phyloP scores from a whole-genome alignment of 164 flowering plant species.

The Litsea cubeba region DNA sequence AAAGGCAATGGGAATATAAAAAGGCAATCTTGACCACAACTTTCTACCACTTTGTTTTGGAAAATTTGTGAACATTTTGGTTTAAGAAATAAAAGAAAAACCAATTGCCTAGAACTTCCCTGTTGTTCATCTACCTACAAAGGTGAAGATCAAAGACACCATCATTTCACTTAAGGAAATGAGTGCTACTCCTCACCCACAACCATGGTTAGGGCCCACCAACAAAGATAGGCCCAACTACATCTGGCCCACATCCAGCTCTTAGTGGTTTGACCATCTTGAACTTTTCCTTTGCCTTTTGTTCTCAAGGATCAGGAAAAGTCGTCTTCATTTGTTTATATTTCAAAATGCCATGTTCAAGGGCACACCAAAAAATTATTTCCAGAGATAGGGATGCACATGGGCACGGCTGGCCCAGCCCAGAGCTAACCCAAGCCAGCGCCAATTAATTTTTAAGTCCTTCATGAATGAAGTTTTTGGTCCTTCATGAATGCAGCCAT shows the following conservation, averaged over 20 bases:
- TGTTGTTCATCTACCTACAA: background rate
- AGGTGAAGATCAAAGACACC: conserved; percentile 1
- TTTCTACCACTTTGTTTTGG: background rate
- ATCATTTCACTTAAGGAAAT: conserved; percentile 1
- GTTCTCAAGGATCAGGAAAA: background rate
- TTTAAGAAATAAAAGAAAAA: background rate
- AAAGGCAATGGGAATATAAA: background rate
- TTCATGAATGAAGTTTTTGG: too few relatives aligned
- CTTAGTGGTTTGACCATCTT: background rate
- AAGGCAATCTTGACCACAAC: conserved; percentile 2
- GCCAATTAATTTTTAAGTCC: too few relatives aligned
- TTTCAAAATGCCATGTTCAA: background rate
- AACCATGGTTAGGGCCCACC: conserved; percentile 5
- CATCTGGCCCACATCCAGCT: conserved; percentile 2
- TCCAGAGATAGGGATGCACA: too few relatives aligned
- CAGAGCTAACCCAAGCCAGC: too few relatives aligned
- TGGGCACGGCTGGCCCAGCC: too few relatives aligned
- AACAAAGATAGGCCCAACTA: background rate
- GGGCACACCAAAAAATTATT: too few relatives aligned
- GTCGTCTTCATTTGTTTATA: background rate
- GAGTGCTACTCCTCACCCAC: background rate
- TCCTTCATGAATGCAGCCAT: too few relatives aligned
- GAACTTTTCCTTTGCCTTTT: too few relatives aligned
- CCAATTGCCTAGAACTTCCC: background rate
- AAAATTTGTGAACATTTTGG: background rate